phyloP scores from a whole-genome alignment of 202 grass and related monocot species.

The Schoenoplectus tabernaemontani region DNA sequence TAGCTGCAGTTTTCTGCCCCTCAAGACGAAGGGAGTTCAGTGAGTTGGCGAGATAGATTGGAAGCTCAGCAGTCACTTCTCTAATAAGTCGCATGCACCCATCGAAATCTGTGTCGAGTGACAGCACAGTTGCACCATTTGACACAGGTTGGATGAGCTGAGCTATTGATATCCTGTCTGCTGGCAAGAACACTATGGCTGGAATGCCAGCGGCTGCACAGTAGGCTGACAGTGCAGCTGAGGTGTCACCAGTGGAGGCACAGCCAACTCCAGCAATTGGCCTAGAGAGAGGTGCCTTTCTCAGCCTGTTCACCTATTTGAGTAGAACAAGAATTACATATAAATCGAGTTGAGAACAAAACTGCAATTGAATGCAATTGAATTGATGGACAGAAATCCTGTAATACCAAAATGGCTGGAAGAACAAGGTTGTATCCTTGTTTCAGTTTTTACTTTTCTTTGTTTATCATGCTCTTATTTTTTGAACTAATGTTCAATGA shows the following conservation, averaged over 20 bases:
- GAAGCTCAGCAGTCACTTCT: slow-evolving; percentile 71
- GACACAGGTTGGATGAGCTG: slow-evolving; percentile 82
- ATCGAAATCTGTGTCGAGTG: slow-evolving; percentile 76
- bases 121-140: slow-evolving; percentile 70
- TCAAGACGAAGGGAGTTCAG: slow-evolving; percentile 74
- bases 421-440: not conserved
- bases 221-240: slow-evolving; percentile 68
- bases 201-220: slow-evolving; percentile 66
- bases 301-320: slow-evolving; percentile 51
- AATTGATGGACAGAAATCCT: too few species aligned
- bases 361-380: too few species aligned
- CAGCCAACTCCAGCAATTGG: slow-evolving; percentile 66
- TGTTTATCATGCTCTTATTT: not conserved
- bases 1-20: slow-evolving; percentile 76
- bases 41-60: slow-evolving; percentile 79
- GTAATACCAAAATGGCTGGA: too few species aligned
- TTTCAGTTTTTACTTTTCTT: not conserved
- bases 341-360: too few species aligned
- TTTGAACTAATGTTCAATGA: not conserved
- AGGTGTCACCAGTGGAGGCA: slow-evolving; percentile 78
- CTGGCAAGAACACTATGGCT: slow-evolving; percentile 69
- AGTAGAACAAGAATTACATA: not conserved
- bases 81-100: slow-evolving; percentile 75
- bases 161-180: slow-evolving; percentile 74
- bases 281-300: slow-evolving; percentile 49